Conservation (phyloP, 441 rosid species). For the Erysimum pusillum region DNA sequence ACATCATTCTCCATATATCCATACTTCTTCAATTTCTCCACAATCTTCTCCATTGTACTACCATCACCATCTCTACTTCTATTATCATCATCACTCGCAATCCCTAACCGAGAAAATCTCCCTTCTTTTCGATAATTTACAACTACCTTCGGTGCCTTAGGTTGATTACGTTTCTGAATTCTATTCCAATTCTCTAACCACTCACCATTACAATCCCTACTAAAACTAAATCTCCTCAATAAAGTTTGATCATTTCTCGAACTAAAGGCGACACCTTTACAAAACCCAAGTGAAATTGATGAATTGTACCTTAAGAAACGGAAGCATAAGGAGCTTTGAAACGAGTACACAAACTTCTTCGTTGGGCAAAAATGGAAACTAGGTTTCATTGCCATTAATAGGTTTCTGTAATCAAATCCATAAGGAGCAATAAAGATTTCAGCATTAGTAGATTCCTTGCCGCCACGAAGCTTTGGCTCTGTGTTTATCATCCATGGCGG, state of each 20-base stretch:
- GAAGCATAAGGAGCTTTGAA: constrained; percentile 54
- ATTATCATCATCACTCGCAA: constrained; percentile 41
- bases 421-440: constrained; percentile 16
- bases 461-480: constrained; percentile 21
- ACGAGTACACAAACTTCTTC: constrained; percentile 35
- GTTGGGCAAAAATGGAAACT: constrained; percentile 61
- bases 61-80: constrained; percentile 45
- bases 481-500: constrained; percentile 53
- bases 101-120: constrained; percentile 44
- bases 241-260: constrained; percentile 40
- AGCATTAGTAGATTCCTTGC: constrained; percentile 30
- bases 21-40: constrained; percentile 80
- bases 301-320: constrained; percentile 59
- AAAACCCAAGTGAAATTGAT: constrained; percentile 42
- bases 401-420: constrained; percentile 22
- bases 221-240: constrained; percentile 41
- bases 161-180: constrained; percentile 49
- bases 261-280: constrained; percentile 27
- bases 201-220: constrained; percentile 34
- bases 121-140: constrained; percentile 60
- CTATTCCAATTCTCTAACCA: constrained; percentile 54
- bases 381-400: constrained; percentile 69
- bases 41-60: constrained; percentile 83
- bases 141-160: constrained; percentile 50
- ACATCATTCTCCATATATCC: constrained; percentile 65